These are phyloP conservation scores for Pugionium cornutum DNA, from an alignment of 345 rosid species.

Conservation along the genomic window DNA sequence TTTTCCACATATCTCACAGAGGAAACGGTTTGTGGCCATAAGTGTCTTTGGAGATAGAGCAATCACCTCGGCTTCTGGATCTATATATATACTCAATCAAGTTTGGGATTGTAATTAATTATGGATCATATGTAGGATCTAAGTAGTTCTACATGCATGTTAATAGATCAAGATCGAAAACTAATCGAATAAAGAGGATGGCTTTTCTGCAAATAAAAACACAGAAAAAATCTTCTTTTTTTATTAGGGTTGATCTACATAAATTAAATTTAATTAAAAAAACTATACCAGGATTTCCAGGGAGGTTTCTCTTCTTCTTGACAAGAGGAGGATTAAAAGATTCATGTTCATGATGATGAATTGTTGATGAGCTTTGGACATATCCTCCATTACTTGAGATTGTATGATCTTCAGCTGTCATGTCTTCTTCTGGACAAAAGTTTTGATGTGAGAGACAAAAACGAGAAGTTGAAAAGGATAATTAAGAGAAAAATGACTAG, in stretches of 20 bases:
- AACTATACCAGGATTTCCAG: slow-evolving; percentile 85
- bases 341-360: slow-evolving; percentile 33
- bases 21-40: slow-evolving; percentile 95
- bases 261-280: neutral
- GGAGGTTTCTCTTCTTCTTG: slow-evolving; percentile 93
- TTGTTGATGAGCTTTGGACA: slow-evolving; percentile 35
- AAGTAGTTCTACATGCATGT: slow-evolving; percentile 20
- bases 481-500: slow-evolving; percentile 5
- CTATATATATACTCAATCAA: slow-evolving; percentile 39
- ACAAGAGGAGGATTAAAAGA: slow-evolving; percentile 46
- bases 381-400: slow-evolving; percentile 36
- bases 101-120: neutral
- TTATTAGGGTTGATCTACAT: slow-evolving; percentile 24
- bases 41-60: slow-evolving; percentile 94
- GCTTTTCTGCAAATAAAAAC: neutral
- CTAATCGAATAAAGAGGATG: slow-evolving; percentile 20
- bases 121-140: slow-evolving; percentile 3
- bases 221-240: neutral
- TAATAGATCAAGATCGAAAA: slow-evolving; percentile 19
- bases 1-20: slow-evolving; percentile 93
- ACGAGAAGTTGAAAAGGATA: neutral
- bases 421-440: slow-evolving; percentile 19
- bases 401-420: slow-evolving; percentile 36
- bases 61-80: slow-evolving; percentile 98
- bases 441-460: slow-evolving; percentile 25